A percentile compares a stretch with the other conserved stretches of the same genome.
These are phyloP conservation scores for Puccinia coronata DNA, from an alignment of 1,284 basidiomycete genomes.

Conservation along the genomic window DNA sequence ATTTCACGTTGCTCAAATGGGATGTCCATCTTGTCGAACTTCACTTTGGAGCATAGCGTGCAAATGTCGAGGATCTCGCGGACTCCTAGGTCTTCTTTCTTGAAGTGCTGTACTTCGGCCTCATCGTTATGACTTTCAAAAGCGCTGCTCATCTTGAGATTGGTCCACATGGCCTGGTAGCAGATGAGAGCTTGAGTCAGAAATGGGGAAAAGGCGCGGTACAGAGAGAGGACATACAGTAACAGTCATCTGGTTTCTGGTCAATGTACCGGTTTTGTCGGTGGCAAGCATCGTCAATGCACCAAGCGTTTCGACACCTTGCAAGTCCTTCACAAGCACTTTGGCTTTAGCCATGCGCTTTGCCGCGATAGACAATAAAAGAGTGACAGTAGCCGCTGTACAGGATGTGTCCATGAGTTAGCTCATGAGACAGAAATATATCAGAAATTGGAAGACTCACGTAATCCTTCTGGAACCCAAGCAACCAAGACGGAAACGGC, in stretches of 20 bases:
- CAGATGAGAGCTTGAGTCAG: conserved; percentile 67
- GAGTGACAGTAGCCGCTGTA: conserved; percentile 67
- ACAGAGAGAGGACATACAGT: conserved; percentile 45
- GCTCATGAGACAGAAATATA: conserved; percentile 58
- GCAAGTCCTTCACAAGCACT: conserved; percentile 70
- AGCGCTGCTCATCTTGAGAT: conserved; percentile 29
- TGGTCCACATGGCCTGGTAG: conserved; percentile 57
- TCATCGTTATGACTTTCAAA: conserved; percentile 69
- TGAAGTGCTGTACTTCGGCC: conserved; percentile 63
- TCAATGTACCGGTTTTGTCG: conserved; percentile 75
- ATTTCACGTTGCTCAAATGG: conserved; percentile 68
- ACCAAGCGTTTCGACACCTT: conserved; percentile 71
- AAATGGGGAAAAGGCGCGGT: conserved; percentile 59
- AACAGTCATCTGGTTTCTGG: conserved; percentile 72
- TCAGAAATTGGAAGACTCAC: conserved; percentile 9
- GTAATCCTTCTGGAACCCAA: conserved; percentile 65
- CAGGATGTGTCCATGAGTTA: not conserved
- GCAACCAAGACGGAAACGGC: conserved; percentile 73
- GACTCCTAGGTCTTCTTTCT: conserved; percentile 66
- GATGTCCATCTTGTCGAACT: conserved; percentile 68
- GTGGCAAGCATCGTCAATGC: conserved; percentile 66
- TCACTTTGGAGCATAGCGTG: conserved; percentile 69
- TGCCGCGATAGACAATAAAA: conserved; percentile 70
- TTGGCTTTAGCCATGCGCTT: conserved; percentile 72
- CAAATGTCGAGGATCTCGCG: conserved; percentile 67